Base-by-base conservation (phyloP, 2,329 filamentous ascomycete genomes). In the Didymella pomorum region DNA sequence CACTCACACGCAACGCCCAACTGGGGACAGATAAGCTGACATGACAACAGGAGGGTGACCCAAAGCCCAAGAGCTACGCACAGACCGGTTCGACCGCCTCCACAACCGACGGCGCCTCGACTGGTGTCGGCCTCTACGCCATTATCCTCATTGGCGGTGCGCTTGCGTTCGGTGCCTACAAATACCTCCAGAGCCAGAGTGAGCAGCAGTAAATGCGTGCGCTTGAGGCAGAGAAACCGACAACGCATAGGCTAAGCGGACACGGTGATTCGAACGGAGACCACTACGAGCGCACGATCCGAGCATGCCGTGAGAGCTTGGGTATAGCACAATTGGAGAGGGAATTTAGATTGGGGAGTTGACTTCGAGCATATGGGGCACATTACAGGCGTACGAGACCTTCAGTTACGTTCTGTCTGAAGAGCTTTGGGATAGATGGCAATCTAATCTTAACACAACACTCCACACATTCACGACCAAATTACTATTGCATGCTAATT, bases 41-140 rank as follows among this genome's bases (percentile, higher is more conserved):
- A 23, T 29, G 10, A 47, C 16, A 18, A 29, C 50, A 77, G 92
- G 82, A 88, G 70, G 91, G 91, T 73, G 92, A 97, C 82, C 91
- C 92, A 66, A 82, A 81, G 68, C 91, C 91, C 75, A 90, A 89
- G 79, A 76, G 84, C 66, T 79, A 83, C 65, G 70, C 79, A 49
- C 67, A 82, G 65, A 74, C 84, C 68, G 76, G 83, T 60, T 72
- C 84, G 54, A 79, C 81, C 67, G 54, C 68, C 21, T 79, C 81
- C 64, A 79, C 82, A 63, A 80, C 76, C 55, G 76, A 78, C 48
- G 77, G 76, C 47, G 78, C 84, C 52, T 85, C 89, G 67, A 69
- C 93, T 59, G 91, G 93, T 72, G 82, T 96, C 66, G 91, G 89
- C 60, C 83, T 96, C 69, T 97, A 97, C 81, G 90, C 88, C 60